phyloP scores from a whole-genome alignment of 148 eudicot species.

The Spergularia bocconei region DNA sequence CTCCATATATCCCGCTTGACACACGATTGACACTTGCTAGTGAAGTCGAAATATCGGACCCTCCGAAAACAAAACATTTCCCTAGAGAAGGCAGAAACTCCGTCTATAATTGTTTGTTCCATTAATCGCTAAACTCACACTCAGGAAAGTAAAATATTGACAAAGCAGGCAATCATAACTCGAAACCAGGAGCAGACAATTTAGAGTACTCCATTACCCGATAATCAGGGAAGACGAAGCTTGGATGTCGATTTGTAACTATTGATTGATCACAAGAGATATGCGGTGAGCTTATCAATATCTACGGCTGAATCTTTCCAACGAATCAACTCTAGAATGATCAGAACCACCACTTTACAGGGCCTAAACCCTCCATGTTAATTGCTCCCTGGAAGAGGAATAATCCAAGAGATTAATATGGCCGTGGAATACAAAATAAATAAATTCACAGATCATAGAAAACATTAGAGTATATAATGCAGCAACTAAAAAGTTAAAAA shows the following conservation, averaged over 20 bases:
- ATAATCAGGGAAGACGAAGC: neutral
- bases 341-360: slow-evolving; percentile 72
- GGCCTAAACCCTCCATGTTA: slow-evolving; percentile 68
- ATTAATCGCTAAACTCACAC: neutral
- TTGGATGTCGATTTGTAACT: neutral
- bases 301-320: neutral
- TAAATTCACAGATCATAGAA: neutral
- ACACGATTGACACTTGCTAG: too few species aligned
- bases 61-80: neutral
- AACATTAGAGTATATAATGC: neutral
- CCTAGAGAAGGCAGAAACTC: neutral
- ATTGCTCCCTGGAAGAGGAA: slow-evolving; percentile 51
- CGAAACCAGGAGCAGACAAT: neutral
- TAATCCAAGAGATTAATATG: neutral
- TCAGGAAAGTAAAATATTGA: neutral
- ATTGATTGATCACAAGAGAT: neutral
- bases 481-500: neutral
- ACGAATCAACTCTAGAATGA: neutral
- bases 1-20: too few species aligned
- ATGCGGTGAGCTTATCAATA: neutral
- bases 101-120: neutral
- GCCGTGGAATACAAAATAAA: neutral
- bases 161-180: too few species aligned
- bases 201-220: neutral
- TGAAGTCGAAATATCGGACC: neutral